Evolutionary conservation across 495 filamentous ascomycete species (phyloP).

Genomic region (Xylaria cubensis): DNA sequence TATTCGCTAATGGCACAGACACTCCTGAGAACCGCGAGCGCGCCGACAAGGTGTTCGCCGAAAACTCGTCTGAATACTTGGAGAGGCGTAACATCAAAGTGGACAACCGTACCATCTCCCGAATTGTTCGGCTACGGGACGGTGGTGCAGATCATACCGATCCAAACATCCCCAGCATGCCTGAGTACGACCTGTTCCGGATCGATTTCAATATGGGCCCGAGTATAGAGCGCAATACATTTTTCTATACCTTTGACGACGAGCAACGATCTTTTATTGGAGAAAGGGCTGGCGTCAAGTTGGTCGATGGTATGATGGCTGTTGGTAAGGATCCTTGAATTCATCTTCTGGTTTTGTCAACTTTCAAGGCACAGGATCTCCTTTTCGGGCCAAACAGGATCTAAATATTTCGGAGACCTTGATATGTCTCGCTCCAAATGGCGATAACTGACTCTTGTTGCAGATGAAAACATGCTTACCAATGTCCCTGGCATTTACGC

Average conservation of each 20-base stretch:
- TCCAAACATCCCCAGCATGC: constrained; percentile 42
- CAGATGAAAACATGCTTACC: constrained; percentile 47
- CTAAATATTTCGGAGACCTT: no score
- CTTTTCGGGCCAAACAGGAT: no score
- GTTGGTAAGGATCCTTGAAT: constrained; percentile 26
- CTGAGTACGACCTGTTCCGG: constrained; percentile 56
- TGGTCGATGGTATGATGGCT: constrained; percentile 53
- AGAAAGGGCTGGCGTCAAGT: constrained; percentile 47
- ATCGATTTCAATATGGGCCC: constrained; percentile 58
- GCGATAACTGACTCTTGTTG: no score
- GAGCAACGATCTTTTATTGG: constrained; percentile 49
- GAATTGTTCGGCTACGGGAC: constrained; percentile 54
- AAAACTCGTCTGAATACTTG: constrained; percentile 54
- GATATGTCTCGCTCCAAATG: no score
- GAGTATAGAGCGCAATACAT: constrained; percentile 51
- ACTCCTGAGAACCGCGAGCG: constrained; percentile 46
- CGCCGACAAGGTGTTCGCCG: constrained; percentile 44
- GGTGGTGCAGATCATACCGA: constrained; percentile 46
- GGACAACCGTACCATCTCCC: constrained; percentile 59
- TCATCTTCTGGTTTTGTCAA: no score
- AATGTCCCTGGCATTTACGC: constrained; percentile 59
- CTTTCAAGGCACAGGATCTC: no score
- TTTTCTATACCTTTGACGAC: constrained; percentile 56
- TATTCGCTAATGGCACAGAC: constrained; percentile 62
- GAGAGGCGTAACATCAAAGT: constrained; percentile 54